Percentiles rank a stretch among this genome's conserved stretches.
Conservation (phyloP, 1,284 basidiomycete species). For the Ganoderma lucidum region DNA sequence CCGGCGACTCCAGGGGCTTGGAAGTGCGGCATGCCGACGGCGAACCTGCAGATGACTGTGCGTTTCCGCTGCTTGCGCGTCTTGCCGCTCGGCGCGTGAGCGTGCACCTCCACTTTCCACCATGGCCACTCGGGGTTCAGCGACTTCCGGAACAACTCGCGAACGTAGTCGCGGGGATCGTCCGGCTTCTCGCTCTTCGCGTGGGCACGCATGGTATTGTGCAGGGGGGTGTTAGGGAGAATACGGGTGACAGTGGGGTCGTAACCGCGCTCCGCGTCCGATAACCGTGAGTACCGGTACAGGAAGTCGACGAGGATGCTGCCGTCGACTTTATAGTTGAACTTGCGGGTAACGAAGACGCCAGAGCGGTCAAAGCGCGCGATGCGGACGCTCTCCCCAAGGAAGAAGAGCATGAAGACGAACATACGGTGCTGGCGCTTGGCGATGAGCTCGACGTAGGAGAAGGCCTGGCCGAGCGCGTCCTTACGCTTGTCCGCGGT, state of each 20-base stretch:
- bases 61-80: neutral
- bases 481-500: slow-evolving; percentile 3
- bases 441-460: slow-evolving; percentile 11
- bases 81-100: neutral
- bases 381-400: slow-evolving; percentile 24
- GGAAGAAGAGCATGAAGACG: slow-evolving; percentile 27
- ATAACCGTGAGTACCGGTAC: slow-evolving; percentile 21
- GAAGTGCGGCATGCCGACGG: slow-evolving; percentile 24
- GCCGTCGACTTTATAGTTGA: slow-evolving; percentile 25
- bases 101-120: slow-evolving; percentile 16
- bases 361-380: slow-evolving; percentile 33
- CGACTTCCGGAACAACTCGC: slow-evolving; percentile 10
- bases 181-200: neutral
- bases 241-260: slow-evolving; percentile 23
- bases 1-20: slow-evolving; percentile 10
- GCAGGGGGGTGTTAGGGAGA: neutral
- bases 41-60: neutral
- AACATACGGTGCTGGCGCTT: slow-evolving; percentile 23
- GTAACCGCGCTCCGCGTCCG: slow-evolving; percentile 21
- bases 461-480: neutral
- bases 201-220: neutral
- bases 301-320: slow-evolving; percentile 24
- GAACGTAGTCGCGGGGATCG: slow-evolving; percentile 12
- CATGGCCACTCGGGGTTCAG: slow-evolving; percentile 13
- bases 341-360: slow-evolving; percentile 21